Conservation (phyloP, 2,329 filamentous ascomycete species). For the Sclerotinia glacialis region DNA sequence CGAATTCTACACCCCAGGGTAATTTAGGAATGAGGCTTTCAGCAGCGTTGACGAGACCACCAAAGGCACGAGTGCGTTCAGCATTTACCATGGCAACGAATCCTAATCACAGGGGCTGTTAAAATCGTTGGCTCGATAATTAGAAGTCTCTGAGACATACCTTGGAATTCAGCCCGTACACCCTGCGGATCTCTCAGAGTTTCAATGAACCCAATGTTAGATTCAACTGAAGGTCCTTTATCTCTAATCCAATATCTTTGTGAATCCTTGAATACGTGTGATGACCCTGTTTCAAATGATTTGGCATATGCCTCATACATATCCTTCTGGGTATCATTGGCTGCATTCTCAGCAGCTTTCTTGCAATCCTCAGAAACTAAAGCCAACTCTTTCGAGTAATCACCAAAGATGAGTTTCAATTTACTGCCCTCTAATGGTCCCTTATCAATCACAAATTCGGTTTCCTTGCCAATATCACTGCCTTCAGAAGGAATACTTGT, state of each 20-base stretch:
- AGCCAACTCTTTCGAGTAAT: constrained; percentile 69
- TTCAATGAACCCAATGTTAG: constrained; percentile 81
- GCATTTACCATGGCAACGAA: constrained; percentile 84
- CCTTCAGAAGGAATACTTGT: constrained; percentile 58
- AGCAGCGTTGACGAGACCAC: constrained; percentile 76
- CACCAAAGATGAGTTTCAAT: constrained; percentile 70
- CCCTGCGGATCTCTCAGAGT: constrained; percentile 82
- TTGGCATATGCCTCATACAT: constrained; percentile 73
- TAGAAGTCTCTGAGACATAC: constrained; percentile 38
- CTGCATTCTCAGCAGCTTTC: constrained; percentile 65
- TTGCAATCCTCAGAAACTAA: constrained; percentile 64
- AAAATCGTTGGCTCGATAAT: background rate
- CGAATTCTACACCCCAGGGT: constrained; percentile 84
- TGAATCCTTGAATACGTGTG: constrained; percentile 75
- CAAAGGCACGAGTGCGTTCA: constrained; percentile 85
- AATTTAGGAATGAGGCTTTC: constrained; percentile 82
- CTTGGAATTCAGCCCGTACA: constrained; percentile 80
- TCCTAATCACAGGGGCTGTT: constrained; percentile 23
- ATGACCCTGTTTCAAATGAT: constrained; percentile 71
- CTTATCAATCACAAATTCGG: constrained; percentile 57
- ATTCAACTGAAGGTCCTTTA: constrained; percentile 76
- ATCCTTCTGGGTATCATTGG: constrained; percentile 70
- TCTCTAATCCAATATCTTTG: constrained; percentile 82
- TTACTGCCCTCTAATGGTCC: constrained; percentile 64
- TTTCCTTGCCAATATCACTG: constrained; percentile 66